These are phyloP conservation scores for Falciphora oryzae DNA, from an alignment of 2,329 filamentous ascomycete species.

Conservation along the genomic window DNA sequence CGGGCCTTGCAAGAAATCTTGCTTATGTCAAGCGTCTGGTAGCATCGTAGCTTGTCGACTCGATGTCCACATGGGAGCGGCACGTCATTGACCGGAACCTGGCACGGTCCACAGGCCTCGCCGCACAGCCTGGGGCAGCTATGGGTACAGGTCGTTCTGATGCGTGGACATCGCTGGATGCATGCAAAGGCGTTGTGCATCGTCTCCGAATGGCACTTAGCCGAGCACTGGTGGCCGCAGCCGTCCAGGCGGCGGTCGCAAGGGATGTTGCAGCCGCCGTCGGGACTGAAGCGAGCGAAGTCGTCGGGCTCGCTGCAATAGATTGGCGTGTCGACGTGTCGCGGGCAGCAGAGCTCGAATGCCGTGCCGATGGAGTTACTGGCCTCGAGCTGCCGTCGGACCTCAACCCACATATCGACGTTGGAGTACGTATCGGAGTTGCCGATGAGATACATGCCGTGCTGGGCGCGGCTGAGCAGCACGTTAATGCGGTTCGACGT, in stretches of 20 bases:
- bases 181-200: constrained; percentile 43
- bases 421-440: constrained; percentile 52
- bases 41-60: constrained; percentile 28
- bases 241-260: constrained; percentile 41
- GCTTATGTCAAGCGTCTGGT: constrained; percentile 35
- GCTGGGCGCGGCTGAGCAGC: constrained; percentile 57
- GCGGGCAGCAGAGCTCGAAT: constrained; percentile 53
- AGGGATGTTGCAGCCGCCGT: constrained; percentile 52
- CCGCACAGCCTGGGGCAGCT: constrained; percentile 37
- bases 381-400: constrained; percentile 45
- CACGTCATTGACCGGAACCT: constrained; percentile 23
- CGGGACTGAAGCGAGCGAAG: constrained; percentile 50
- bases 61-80: constrained; percentile 37
- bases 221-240: constrained; percentile 43
- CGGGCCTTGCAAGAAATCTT: constrained; percentile 40
- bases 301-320: constrained; percentile 49
- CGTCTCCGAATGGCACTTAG: constrained; percentile 40
- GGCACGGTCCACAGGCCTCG: constrained; percentile 35
- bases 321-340: constrained; percentile 50
- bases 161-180: constrained; percentile 35
- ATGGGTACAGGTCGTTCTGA: constrained; percentile 37
- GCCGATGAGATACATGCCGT: constrained; percentile 70
- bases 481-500: constrained; percentile 66
- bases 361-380: constrained; percentile 40
- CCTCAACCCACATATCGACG: constrained; percentile 58